A percentile compares a stretch with the other conserved stretches of the same genome.
These are phyloP conservation scores for Nicotiana undulata DNA, from an alignment of 257 asterid species.

Conservation along the genomic window DNA sequence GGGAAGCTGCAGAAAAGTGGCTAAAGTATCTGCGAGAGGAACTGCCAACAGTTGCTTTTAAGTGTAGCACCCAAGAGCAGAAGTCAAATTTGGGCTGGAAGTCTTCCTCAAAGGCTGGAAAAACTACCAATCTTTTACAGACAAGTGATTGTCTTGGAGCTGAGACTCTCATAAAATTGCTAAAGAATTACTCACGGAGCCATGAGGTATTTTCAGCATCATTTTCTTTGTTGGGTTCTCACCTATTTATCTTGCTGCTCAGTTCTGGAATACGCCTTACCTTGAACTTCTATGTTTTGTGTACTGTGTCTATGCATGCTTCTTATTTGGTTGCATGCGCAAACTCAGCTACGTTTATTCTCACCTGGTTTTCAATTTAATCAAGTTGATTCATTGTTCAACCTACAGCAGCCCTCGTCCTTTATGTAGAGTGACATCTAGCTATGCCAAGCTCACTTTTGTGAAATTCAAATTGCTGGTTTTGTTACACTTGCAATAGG, in stretches of 20 bases:
- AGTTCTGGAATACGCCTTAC: neutral
- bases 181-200: constrained; percentile 77
- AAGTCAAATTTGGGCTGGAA: constrained; percentile 93
- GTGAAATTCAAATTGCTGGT: neutral
- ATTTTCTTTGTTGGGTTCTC: neutral
- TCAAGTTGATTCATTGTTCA: neutral
- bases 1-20: constrained; percentile 93
- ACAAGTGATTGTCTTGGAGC: constrained; percentile 97
- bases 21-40: constrained; percentile 92
- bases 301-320: neutral
- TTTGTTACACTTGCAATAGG: neutral
- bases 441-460: neutral
- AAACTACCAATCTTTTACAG: constrained; percentile 44
- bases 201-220: constrained; percentile 38
- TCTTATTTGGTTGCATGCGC: neutral
- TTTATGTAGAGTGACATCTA: neutral
- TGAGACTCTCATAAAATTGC: constrained; percentile 68
- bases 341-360: neutral
- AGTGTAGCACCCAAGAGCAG: constrained; percentile 95
- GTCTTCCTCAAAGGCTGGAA: constrained; percentile 48
- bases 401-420: neutral
- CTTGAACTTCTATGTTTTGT: neutral
- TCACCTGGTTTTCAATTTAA: neutral
- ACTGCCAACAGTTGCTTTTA: constrained; percentile 86
- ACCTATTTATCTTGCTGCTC: neutral